A percentile compares a stretch with the other conserved stretches of the same genome.
Conservation (phyloP, 768 basidiomycete species). For the Suillus fuscotomentosus region DNA sequence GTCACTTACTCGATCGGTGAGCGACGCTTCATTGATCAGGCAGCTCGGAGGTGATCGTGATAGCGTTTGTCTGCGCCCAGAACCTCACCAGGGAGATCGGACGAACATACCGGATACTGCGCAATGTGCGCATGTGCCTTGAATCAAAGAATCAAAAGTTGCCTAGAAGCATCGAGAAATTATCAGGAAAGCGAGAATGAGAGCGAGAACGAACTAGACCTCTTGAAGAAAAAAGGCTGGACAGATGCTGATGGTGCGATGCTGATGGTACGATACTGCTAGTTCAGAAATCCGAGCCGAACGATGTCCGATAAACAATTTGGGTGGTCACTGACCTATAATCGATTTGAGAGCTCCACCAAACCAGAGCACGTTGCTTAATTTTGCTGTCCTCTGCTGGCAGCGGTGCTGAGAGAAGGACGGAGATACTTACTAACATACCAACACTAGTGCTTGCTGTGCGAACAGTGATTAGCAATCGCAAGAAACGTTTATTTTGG, state of each 20-base stretch:
- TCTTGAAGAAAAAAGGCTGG: not conserved
- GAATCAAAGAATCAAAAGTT: too few relatives aligned
- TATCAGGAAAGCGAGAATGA: not conserved
- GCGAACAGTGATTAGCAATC: not conserved
- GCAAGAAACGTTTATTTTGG: not conserved
- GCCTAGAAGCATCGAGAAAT: not conserved
- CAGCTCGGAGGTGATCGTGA: not conserved
- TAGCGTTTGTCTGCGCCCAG: not conserved
- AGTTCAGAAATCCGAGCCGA: constrained; percentile 5
- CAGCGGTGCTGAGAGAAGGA: not conserved
- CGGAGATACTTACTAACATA: not conserved
- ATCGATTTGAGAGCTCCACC: not conserved
- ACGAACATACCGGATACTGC: not conserved
- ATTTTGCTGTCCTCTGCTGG: not conserved
- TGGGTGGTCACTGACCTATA: not conserved
- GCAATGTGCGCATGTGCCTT: too few relatives aligned
- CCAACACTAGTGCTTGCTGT: not conserved
- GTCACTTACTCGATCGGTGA: not conserved
- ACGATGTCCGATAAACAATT: constrained; percentile 10
- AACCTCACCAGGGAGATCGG: not conserved
- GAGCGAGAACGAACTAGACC: not conserved
- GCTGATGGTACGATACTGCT: constrained; percentile 1
- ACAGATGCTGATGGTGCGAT: constrained; percentile 3
- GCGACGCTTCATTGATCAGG: not conserved
- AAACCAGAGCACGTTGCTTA: constrained; percentile 10